Evolutionary conservation across 148 eudicot species (phyloP).

Genomic region (Selenicereus undatus): DNA sequence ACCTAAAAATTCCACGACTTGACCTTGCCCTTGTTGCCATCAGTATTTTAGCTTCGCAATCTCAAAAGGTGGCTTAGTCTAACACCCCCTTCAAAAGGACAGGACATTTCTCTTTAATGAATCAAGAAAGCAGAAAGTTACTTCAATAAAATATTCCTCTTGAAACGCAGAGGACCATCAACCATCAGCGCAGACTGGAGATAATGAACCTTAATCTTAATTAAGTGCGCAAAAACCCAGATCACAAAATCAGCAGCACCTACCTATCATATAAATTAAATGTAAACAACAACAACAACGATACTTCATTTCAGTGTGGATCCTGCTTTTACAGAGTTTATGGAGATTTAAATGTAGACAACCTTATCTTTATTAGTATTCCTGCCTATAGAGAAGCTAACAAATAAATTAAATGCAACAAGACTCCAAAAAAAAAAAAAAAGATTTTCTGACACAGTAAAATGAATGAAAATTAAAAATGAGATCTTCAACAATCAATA

Average conservation of each 20-base stretch:
- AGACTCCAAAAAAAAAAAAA: background rate
- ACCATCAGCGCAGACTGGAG: slow-evolving; percentile 6
- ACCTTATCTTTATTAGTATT: too few relatives aligned
- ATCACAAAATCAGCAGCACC: slow-evolving; percentile 8
- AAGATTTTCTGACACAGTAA: background rate
- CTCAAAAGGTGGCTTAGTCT: too few relatives aligned
- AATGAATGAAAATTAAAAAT: slow-evolving; percentile 4
- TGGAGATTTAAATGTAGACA: too few relatives aligned
- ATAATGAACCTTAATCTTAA: slow-evolving; percentile 8
- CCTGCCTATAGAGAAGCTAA: too few relatives aligned
- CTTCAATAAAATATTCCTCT: background rate
- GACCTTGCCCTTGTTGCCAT: too few relatives aligned
- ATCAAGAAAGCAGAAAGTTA: background rate
- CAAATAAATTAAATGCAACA: slow-evolving; percentile 1
- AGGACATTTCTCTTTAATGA: background rate
- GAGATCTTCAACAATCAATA: background rate
- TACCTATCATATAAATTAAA: background rate
- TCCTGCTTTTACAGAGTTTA: too few relatives aligned
- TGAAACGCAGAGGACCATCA: background rate
- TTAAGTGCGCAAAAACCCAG: slow-evolving; percentile 4
- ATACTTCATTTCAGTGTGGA: too few relatives aligned
- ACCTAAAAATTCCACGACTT: too few relatives aligned
- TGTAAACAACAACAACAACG: too few relatives aligned
- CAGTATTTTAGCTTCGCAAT: too few relatives aligned
- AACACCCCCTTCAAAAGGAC: too few relatives aligned